Base-by-base conservation (phyloP, 2,329 filamentous ascomycete species). In the Apiospora sp. region DNA sequence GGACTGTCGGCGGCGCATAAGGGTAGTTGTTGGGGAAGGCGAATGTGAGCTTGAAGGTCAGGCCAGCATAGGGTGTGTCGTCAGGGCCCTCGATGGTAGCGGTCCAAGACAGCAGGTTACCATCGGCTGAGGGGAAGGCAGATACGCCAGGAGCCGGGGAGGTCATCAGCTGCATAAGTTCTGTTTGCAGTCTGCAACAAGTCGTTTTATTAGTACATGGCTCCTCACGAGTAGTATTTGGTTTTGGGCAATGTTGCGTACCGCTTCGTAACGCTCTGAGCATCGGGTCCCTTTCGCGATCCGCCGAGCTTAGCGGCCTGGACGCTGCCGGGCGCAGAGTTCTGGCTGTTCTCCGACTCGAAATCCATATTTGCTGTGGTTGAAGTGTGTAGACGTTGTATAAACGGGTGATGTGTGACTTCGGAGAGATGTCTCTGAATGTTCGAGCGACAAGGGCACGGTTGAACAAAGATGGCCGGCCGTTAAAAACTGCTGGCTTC, bases 101-200 rank as follows among this genome's bases (percentile, higher is more conserved):
- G 51, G 92, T 95, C 96, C 96, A 99, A 48, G 91, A 91, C 79
- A 97, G 92, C 75, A 98, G 89, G 86, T 98, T 96, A 81, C 94
- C 94, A 81, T 97, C 94, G 48, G 92, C 92, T 73, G 94, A 92
- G 41, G 96, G 96, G 83, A 99, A 99, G 75, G 97, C 97, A 72
- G 95, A 98, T 80, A 98, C 92, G 76, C 96, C 96, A 19, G 95
- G 94, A 0, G 96, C 95, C 1, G 95, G 92, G 58, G 95, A 95
- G 78, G 95, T 95, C 96, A 99, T 98, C 78, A 99, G 91, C 83
- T 96, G 93, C 96, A 99, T 98, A 77, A 99, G 89, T 85, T 99
- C 96, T 68, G 95, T 97, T 85, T 99, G 96, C 72, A 99, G 89
- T 79, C 96, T 98, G 80, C 43, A 1, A 19, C n/a, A 12, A 34